Evolutionary conservation across 2,329 filamentous ascomycete genomes (phyloP), one percentile per base, ranked within the genome.

Genomic region (Tolypocladium pustulatum): DNA sequence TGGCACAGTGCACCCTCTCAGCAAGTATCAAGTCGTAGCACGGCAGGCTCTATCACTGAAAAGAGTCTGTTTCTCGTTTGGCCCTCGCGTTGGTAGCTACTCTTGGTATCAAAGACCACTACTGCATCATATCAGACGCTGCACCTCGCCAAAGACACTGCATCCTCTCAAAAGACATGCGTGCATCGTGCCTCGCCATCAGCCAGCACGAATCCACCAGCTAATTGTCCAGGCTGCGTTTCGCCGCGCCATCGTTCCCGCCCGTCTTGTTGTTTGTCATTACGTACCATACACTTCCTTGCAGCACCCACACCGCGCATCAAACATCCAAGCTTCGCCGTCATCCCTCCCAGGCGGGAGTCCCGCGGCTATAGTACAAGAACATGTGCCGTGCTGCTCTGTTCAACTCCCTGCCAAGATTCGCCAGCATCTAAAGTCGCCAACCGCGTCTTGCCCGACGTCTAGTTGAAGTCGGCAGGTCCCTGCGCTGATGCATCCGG

Each of bases 401-500:
- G 49, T 52, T 52, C 49, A 52, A 15, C 30, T 25, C 34, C 10
- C 9, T 12, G 57, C 51, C 30, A 38, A 46, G 20, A 9, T 43
- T 37, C 40, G 51, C 4, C 38, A n/a, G n/a, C 4, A 34, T 22
- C 30, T 30, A 22, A 52, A 13, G 20, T 34, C 46, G 5, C 52
- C n/a, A 9, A 4, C 22, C 22, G 20, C 20, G 25, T 15, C 36
- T 6, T 22, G 3, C 37, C 40, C n/a, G 15, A 41, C n/a, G 22
- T n/a, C 30, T 74, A 82, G 69, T 83, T 74, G 66, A 84, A 85
- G 54, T 75, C 71, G 8, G 78, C 80, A 3, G 75, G 76, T 4
- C 81, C 82, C 61, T 77, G 76, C 0, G 76, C 76, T 51, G 75
- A 75, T 13, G 74, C 63, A 54, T 77, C 74, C 2, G 76, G 73